Percentiles rank a stretch among this genome's conserved stretches.
These are phyloP conservation scores for Gnomoniopsis smithogilvyi DNA, from an alignment of 2,329 filamentous ascomycete species.

Conservation along the genomic window DNA sequence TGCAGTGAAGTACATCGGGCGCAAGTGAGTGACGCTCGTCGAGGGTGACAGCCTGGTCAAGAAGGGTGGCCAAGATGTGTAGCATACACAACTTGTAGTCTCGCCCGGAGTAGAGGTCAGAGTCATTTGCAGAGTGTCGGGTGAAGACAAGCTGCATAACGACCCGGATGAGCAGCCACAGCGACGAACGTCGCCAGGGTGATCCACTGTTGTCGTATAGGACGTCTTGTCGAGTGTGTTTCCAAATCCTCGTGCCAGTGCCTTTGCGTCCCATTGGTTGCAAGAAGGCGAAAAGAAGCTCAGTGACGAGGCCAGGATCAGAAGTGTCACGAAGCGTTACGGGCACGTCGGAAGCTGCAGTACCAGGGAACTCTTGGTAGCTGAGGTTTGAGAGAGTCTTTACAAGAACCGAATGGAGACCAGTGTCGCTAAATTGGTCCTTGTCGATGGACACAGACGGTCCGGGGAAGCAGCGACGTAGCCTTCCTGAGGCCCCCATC, in stretches of 20 bases:
- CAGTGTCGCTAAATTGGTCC: constrained; percentile 7
- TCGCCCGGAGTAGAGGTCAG: neutral
- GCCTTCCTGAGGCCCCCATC: constrained; percentile 27
- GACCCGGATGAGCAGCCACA: constrained; percentile 18
- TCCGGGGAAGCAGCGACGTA: constrained; percentile 27
- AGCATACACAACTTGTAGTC: constrained; percentile 52
- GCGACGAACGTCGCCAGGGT: constrained; percentile 19
- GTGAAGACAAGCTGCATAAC: constrained; percentile 13
- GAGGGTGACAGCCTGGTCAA: constrained; percentile 23
- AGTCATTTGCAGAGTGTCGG: neutral
- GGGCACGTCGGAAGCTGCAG: constrained; percentile 17
- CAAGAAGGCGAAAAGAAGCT: constrained; percentile 41
- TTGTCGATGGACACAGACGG: constrained; percentile 20
- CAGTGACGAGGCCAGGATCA: constrained; percentile 48
- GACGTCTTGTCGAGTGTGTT: constrained; percentile 54
- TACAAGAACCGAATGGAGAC: constrained; percentile 22
- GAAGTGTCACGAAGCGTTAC: constrained; percentile 45
- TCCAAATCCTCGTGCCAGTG: constrained; percentile 35
- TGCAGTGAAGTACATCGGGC: constrained; percentile 31
- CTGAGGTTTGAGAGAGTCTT: constrained; percentile 28
- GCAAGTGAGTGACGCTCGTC: neutral
- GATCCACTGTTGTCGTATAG: constrained; percentile 30
- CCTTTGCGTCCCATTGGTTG: constrained; percentile 32
- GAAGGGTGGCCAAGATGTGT: constrained; percentile 37
- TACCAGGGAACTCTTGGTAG: constrained; percentile 21